These are phyloP conservation scores for Botryosphaeria agaves DNA, from an alignment of 2,329 filamentous ascomycete genomes.

Conservation along the genomic window DNA sequence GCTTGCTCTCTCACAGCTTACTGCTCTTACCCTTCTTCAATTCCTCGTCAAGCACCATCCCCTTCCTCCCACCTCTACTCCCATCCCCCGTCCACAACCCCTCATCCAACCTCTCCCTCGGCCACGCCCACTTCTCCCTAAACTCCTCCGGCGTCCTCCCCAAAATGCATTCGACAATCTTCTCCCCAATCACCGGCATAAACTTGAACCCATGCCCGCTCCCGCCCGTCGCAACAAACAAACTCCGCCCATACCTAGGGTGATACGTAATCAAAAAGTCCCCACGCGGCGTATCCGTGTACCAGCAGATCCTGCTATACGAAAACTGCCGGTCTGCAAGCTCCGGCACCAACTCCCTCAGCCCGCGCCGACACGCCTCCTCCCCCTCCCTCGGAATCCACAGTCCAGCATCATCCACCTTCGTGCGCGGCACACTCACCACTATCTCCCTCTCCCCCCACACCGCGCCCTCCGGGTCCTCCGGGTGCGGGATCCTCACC, in stretches of 20 bases:
- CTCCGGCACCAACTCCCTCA: conserved; percentile 34
- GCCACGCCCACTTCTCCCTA: conserved; percentile 43
- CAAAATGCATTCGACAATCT: conserved; percentile 34
- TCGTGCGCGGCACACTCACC: conserved; percentile 31
- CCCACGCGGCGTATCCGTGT: conserved; percentile 37
- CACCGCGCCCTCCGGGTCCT: conserved; percentile 9
- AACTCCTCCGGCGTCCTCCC: conserved; percentile 29
- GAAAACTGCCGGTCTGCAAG: conserved; percentile 25
- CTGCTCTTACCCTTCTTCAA: conserved; percentile 8
- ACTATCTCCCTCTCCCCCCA: conserved; percentile 19
- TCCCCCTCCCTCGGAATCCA: conserved; percentile 43
- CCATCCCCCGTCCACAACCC: conserved; percentile 19
- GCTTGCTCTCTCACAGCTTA: conserved; percentile 1
- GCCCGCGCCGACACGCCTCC: conserved; percentile 39
- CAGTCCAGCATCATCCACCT: conserved; percentile 21
- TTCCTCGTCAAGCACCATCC: conserved; percentile 18
- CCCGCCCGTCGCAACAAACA: conserved; percentile 44
- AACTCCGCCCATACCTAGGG: conserved; percentile 27
- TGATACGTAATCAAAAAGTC: conserved; percentile 38
- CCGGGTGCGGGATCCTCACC: conserved; percentile 27
- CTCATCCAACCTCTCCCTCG: conserved; percentile 16
- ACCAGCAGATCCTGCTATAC: conserved; percentile 34
- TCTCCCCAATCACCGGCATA: conserved; percentile 38
- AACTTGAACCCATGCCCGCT: conserved; percentile 47
- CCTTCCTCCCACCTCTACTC: conserved; percentile 18